Conservation (phyloP, 192 early-diverging fungal species). For the Entomortierella beljakovae region DNA sequence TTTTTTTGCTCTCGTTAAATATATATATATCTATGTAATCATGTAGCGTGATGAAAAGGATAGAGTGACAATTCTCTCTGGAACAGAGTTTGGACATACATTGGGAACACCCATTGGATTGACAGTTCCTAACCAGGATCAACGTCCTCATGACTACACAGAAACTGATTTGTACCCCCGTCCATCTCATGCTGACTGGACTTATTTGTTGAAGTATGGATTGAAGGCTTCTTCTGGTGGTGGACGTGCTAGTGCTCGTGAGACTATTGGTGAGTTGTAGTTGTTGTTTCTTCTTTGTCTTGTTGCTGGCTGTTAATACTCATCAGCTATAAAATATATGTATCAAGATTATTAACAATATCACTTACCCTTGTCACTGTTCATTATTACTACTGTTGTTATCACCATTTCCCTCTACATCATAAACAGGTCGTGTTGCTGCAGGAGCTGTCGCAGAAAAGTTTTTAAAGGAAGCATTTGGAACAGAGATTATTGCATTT, state of each 20-base stretch:
- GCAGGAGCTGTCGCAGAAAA: conserved; percentile 99
- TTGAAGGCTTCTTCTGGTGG: conserved; percentile 96
- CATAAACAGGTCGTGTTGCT: conserved; percentile 86
- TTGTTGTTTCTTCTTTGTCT: background rate
- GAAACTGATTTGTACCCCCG: conserved; percentile 97
- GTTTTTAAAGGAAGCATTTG: conserved; percentile 81
- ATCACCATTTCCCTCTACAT: too few species aligned
- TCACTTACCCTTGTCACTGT: too few species aligned
- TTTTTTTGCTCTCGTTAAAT: too few species aligned
- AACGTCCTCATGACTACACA: conserved; percentile 94
- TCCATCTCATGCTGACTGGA: conserved; percentile 98
- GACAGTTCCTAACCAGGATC: conserved; percentile 94
- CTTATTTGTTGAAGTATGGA: conserved; percentile 96
- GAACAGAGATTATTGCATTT: conserved; percentile 96
- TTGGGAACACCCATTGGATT: conserved; percentile 96
- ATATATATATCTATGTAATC: background rate
- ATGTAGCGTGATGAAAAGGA: conserved; percentile 95
- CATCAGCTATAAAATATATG: too few species aligned
- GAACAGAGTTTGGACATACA: conserved; percentile 92
- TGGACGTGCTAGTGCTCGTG: conserved; percentile 93
- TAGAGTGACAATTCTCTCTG: conserved; percentile 89
- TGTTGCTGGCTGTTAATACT: too few species aligned
- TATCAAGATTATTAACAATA: too few species aligned
- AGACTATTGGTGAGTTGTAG: conserved; percentile 82
- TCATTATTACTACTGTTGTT: background rate